Evolutionary conservation across 305 asterid species (phyloP).

Genomic region (Solanum hybrid): DNA sequence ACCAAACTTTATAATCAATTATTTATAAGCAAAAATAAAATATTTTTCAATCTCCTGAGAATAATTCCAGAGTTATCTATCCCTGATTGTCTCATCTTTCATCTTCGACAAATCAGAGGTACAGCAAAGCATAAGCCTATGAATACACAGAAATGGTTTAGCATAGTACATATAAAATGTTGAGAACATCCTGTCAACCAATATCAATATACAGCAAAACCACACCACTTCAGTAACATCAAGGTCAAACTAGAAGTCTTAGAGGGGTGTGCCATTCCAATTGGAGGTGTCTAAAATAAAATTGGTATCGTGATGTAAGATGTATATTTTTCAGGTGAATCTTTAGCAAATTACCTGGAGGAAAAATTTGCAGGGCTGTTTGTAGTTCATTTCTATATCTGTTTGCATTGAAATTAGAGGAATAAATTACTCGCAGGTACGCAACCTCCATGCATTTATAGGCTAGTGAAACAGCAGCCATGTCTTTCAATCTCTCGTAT

Average conservation of each 20-base stretch:
- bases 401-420: slow-evolving; percentile 39
- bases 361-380: slow-evolving; percentile 45
- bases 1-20: neutral
- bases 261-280: neutral
- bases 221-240: slow-evolving; percentile 2
- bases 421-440: slow-evolving; percentile 59
- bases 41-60: neutral
- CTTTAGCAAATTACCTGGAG: slow-evolving; percentile 44
- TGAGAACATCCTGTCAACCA: neutral
- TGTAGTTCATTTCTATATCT: slow-evolving; percentile 60
- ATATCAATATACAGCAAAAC: neutral
- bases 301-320: neutral
- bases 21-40: neutral
- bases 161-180: neutral
- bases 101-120: neutral
- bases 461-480: slow-evolving; percentile 80
- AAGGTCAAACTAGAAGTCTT: slow-evolving; percentile 1
- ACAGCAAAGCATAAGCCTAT: neutral
- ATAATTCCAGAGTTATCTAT: neutral
- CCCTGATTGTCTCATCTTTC: neutral
- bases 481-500: slow-evolving; percentile 61
- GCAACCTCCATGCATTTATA: slow-evolving; percentile 77
- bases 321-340: slow-evolving; percentile 5
- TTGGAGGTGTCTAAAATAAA: neutral
- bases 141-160: neutral